Evolutionary conservation across 805 yeast species (phyloP), one percentile per base, ranked within the genome.

Genomic region (Candida michaelii): DNA sequence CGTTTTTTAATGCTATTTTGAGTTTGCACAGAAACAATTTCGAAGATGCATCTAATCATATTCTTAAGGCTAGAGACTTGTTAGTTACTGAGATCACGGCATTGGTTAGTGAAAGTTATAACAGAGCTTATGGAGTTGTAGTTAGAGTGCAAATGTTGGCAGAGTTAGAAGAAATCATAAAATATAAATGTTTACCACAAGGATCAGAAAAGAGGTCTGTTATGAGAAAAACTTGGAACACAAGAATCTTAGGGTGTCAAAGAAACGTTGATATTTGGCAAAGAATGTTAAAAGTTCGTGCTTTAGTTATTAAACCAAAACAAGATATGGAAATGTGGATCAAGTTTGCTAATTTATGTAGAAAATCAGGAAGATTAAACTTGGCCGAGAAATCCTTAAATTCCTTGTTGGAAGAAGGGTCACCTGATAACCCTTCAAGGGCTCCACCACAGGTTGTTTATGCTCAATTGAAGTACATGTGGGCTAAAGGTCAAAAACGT

Each of bases 241-340:
- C 87, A 39, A 77, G 99, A 54, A 69, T 93, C 39, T 68, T 88
- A 46, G 98, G 98, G 1, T 89, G 97, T 58, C 99, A 93, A 65
- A 77, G 93, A 53, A 93, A 93, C 65, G 98, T 93, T 39, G 99
- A 93, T 65, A 89, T 90, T n/a, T 93, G 99, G 99, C 97, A 91
- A 61, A 74, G 97, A 56, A 83, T 93, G 80, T 74, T 93, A 46
- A 87, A 90, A 59, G 96, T 91, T 1, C 76, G 99, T 43, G 91
- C 97, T 0, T 72, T 93, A 36, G 98, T 93, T 11, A 86, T 93
- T 34, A 84, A 85, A 49, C 99, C 99, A 2, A 88, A 90, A 51
- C 95, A 93, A 55, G 97, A 93, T 59, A 85, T 90, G 93, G 93
- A 87, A 41, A 88, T 90, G 79, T 89, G 98, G 97, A 91, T 93